Conservation (phyloP, 148 eudicot species). For the Nyssa sinensis region DNA sequence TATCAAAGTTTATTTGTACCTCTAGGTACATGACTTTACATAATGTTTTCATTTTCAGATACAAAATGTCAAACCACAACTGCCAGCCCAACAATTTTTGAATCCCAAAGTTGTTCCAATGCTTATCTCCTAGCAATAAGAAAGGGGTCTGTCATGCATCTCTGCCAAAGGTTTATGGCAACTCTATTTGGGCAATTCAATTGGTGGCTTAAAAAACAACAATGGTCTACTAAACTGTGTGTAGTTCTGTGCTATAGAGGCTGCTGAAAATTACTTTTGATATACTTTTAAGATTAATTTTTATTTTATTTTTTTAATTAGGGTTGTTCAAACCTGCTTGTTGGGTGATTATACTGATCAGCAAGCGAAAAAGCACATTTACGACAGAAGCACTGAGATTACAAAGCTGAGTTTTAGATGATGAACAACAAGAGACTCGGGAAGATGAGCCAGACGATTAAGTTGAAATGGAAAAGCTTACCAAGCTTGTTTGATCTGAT, state of each 20-base stretch:
- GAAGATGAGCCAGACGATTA: not conserved
- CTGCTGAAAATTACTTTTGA: too few relatives aligned
- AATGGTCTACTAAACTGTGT: not conserved
- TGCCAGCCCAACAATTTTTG: not conserved
- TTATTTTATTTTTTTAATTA: too few relatives aligned
- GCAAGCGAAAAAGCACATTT: not conserved
- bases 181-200: too few relatives aligned
- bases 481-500: not conserved
- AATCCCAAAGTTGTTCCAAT: not conserved
- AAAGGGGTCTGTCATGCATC: too few relatives aligned
- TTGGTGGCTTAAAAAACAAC: not conserved
- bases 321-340: not conserved
- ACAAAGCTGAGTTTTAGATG: not conserved
- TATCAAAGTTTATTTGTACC: too few relatives aligned
- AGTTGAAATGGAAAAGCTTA: constrained; percentile 1
- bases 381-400: not conserved
- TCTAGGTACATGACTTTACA: too few relatives aligned
- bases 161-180: too few relatives aligned
- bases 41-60: too few relatives aligned
- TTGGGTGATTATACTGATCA: not conserved
- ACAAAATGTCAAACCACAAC: not conserved
- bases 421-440: not conserved
- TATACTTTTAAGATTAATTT: too few relatives aligned
- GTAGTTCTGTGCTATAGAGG: too few relatives aligned
- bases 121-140: too few relatives aligned